Evolutionary conservation across 2,329 filamentous ascomycete species (phyloP).

Genomic region (Aspergillus eucalypticola): DNA sequence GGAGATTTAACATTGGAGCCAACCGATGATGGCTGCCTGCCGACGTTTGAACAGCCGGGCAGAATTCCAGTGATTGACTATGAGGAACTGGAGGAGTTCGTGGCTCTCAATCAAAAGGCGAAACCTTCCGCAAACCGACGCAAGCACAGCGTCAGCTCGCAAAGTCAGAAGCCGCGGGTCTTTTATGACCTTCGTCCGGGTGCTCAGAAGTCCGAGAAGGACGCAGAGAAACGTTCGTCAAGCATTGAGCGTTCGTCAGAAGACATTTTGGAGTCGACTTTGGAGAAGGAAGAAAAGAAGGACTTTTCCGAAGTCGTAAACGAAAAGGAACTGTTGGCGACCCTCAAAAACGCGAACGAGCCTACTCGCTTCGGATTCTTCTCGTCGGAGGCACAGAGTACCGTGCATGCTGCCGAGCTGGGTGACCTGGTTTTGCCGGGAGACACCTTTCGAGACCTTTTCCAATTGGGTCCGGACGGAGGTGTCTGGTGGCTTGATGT

Average conservation of each 20-base stretch:
- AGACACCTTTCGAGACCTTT: conserved; percentile 85
- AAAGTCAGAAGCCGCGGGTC: conserved; percentile 52
- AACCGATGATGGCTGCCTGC: conserved; percentile 77
- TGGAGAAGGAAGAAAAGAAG: conserved; percentile 37
- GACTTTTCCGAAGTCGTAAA: conserved; percentile 27
- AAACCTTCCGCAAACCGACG: conserved; percentile 40
- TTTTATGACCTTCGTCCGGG: conserved; percentile 62
- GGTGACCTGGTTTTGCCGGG: conserved; percentile 86
- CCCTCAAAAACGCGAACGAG: conserved; percentile 53
- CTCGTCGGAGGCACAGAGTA: conserved; percentile 90
- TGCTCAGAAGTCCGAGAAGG: conserved; percentile 39
- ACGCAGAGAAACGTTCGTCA: conserved; percentile 36
- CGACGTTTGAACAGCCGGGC: conserved; percentile 72
- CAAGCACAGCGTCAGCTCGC: conserved; percentile 53
- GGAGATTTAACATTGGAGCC: conserved; percentile 38
- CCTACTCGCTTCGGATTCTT: conserved; percentile 93
- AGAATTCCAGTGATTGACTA: conserved; percentile 85
- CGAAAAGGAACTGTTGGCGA: conserved; percentile 36
- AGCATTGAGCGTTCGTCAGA: conserved; percentile 29
- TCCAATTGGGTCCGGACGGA: conserved; percentile 67
- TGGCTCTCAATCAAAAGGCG: conserved; percentile 61
- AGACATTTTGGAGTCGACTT: conserved; percentile 30
- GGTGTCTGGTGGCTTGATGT: conserved; percentile 99
- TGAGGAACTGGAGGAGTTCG: conserved; percentile 90
- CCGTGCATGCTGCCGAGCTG: conserved; percentile 85